Evolutionary conservation across 2,329 filamentous ascomycete genomes (phyloP).

Genomic region (Penicillium sp.): DNA sequence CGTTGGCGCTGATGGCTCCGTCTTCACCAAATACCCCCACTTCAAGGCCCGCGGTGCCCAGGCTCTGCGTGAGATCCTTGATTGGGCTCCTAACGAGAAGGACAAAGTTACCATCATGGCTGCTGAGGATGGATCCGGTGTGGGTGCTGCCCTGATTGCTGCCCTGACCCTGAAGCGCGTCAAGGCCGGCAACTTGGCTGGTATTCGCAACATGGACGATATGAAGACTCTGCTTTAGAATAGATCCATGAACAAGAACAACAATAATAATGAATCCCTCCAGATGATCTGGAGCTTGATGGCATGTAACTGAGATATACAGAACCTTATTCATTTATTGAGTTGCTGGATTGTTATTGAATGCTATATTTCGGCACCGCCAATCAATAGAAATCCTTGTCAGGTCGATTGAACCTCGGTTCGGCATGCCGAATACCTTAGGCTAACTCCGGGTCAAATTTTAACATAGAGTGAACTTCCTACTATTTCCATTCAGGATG

Average conservation of each 20-base stretch:
- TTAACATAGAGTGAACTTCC: background rate
- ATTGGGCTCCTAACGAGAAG: conserved; percentile 83
- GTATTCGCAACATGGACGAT: conserved; percentile 53
- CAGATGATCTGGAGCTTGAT: background rate
- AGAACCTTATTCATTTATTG: background rate
- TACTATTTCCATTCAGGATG: background rate
- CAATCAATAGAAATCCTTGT: background rate
- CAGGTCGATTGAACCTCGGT: background rate
- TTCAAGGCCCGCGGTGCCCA: conserved; percentile 91
- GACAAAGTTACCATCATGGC: conserved; percentile 86
- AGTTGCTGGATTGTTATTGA: background rate
- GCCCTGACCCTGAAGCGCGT: conserved; percentile 65
- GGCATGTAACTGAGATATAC: background rate
- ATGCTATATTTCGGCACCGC: background rate
- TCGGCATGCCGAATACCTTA: background rate
- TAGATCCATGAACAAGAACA: background rate
- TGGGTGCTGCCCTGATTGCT: conserved; percentile 94
- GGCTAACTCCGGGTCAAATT: background rate
- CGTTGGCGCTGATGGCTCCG: conserved; percentile 93
- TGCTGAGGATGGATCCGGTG: conserved; percentile 93
- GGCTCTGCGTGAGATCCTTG: conserved; percentile 90
- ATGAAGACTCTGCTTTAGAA: conserved; percentile 35
- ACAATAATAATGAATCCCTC: conserved; percentile 2
- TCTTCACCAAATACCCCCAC: conserved; percentile 99
- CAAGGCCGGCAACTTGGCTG: conserved; percentile 58